These are phyloP conservation scores for Aspergillus sp. DNA, from an alignment of 2,329 filamentous ascomycete species.

Conservation along the genomic window DNA sequence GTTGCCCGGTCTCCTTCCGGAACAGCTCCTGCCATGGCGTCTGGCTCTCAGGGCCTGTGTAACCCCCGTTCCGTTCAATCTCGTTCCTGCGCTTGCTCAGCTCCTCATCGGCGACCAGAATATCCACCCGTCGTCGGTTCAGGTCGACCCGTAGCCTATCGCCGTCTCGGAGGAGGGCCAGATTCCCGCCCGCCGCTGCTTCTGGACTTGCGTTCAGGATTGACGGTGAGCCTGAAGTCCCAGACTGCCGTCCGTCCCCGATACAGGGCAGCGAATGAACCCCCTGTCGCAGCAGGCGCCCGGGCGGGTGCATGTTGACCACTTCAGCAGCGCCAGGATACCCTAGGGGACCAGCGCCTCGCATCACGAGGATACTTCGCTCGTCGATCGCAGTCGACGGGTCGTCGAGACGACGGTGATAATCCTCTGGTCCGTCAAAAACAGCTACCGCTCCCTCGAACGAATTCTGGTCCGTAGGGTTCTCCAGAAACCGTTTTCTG, in stretches of 20 bases:
- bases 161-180: constrained; percentile 43
- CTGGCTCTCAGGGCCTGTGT: constrained; percentile 32
- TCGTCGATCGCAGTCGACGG: constrained; percentile 31
- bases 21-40: constrained; percentile 46
- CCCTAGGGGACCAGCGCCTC: constrained; percentile 41
- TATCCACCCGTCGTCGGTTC: constrained; percentile 40
- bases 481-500: constrained; percentile 35
- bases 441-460: constrained; percentile 41
- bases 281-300: constrained; percentile 37
- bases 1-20: constrained; percentile 36
- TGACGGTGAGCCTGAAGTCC: constrained; percentile 46
- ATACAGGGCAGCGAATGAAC: constrained; percentile 42
- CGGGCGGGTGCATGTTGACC: constrained; percentile 45
- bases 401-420: constrained; percentile 35
- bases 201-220: constrained; percentile 50
- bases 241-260: constrained; percentile 47
- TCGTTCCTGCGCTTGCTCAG: constrained; percentile 31
- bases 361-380: constrained; percentile 41
- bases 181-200: constrained; percentile 45
- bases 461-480: constrained; percentile 39
- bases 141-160: constrained; percentile 44
- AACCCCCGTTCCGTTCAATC: constrained; percentile 31
- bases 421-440: constrained; percentile 45
- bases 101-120: constrained; percentile 37
- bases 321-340: constrained; percentile 45